Conservation (phyloP, 768 basidiomycete species). For the Candolleomyces efflorescens region DNA sequence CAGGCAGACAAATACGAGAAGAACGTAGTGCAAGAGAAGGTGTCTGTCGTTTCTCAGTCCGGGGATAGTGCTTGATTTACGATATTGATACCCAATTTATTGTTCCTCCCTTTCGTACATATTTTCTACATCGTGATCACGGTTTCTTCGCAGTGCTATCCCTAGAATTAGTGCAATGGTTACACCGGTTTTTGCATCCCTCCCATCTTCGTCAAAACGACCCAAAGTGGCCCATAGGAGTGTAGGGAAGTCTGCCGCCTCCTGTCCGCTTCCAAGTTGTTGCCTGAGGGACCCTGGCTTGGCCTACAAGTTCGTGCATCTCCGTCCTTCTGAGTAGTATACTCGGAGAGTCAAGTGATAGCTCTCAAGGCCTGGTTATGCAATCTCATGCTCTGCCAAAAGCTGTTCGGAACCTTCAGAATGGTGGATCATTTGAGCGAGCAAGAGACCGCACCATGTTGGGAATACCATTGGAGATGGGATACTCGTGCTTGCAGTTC, state of each 20-base stretch:
- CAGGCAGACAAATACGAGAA: conserved; percentile 16
- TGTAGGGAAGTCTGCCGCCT: too few species aligned
- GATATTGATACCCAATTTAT: neutral
- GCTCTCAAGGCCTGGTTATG: conserved; percentile 26
- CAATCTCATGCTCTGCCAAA: conserved; percentile 89
- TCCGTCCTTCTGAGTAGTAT: neutral
- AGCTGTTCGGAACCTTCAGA: conserved; percentile 44
- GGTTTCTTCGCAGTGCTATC: too few species aligned
- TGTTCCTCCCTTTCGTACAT: too few species aligned
- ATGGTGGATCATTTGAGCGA: neutral
- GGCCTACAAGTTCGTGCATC: too few species aligned
- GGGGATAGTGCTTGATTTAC: neutral
- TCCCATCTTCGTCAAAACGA: too few species aligned
- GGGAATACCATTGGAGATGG: conserved; percentile 91
- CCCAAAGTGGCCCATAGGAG: too few species aligned
- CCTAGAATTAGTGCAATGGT: too few species aligned
- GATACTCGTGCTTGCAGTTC: conserved; percentile 86
- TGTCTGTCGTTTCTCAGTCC: neutral
- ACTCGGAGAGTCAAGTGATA: neutral
- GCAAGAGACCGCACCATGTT: conserved; percentile 78
- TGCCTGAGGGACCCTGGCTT: too few species aligned
- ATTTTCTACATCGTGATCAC: too few species aligned
- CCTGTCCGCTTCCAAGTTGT: too few species aligned
- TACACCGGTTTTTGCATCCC: too few species aligned
- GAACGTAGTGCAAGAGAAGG: conserved; percentile 1